phyloP scores from a whole-genome alignment of 1,284 basidiomycete genomes.

The Macrocybe sp. region DNA sequence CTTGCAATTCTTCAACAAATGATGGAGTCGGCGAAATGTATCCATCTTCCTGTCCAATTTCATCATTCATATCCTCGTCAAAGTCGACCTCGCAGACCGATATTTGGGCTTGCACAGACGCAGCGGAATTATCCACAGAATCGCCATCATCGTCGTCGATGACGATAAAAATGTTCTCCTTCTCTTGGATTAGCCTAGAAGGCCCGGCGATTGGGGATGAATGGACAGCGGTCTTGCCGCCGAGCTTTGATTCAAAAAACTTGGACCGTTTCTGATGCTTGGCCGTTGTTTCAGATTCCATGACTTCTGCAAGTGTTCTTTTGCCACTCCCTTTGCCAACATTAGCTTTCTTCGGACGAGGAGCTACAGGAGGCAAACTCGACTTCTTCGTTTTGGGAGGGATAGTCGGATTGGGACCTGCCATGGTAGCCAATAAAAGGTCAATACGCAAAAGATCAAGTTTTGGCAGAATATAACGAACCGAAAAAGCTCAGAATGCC shows the following conservation, averaged over 20 bases:
- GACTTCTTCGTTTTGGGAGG: background rate
- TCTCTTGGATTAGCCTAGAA: constrained; percentile 34
- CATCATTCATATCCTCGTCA: constrained; percentile 29
- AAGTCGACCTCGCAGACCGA: constrained; percentile 28
- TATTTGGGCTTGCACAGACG: constrained; percentile 29
- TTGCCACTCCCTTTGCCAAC: constrained; percentile 68
- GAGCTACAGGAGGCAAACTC: too few species aligned
- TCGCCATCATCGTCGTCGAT: constrained; percentile 34
- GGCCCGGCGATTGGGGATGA: constrained; percentile 28
- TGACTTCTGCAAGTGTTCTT: constrained; percentile 61
- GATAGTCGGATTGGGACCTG: constrained; percentile 39
- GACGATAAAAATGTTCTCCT: constrained; percentile 36
- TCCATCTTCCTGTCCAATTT: constrained; percentile 64
- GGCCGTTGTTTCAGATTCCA: constrained; percentile 54
- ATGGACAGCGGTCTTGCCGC: constrained; percentile 4
- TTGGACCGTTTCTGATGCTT: constrained; percentile 48
- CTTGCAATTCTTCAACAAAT: constrained; percentile 46
- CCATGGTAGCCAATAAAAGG: constrained; percentile 6
- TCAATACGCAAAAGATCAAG: constrained; percentile 7
- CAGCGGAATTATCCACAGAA: constrained; percentile 27
- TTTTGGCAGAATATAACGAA: constrained; percentile 20
- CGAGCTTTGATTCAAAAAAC: constrained; percentile 27
- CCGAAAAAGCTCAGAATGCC: constrained; percentile 62
- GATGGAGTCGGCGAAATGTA: constrained; percentile 66
- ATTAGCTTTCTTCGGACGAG: constrained; percentile 22